Evolutionary conservation across 2,329 filamentous ascomycete species (phyloP).

Genomic region (Calonectria crousiana): DNA sequence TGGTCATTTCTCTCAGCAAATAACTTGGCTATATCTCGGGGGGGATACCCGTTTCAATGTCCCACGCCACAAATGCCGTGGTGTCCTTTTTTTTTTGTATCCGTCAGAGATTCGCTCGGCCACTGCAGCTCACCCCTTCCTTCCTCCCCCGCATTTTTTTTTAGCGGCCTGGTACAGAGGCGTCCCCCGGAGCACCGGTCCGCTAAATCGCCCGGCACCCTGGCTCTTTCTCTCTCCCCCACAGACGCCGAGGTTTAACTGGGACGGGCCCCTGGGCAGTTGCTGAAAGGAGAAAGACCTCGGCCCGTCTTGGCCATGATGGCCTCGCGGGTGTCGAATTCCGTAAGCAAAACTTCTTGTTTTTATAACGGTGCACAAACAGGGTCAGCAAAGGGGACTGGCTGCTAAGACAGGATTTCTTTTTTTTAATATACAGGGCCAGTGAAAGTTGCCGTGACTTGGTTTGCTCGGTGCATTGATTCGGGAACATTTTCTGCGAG

Average conservation of each 20-base stretch:
- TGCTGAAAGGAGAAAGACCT: conserved; percentile 1
- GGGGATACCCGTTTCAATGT: not conserved
- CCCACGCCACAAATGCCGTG: not conserved
- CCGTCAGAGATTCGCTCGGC: not conserved
- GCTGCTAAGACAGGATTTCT: no score
- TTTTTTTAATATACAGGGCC: not conserved
- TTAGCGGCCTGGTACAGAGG: not conserved
- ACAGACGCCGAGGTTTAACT: not conserved
- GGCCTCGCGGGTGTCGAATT: conserved; percentile 3
- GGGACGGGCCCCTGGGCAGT: not conserved
- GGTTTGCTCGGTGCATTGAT: not conserved
- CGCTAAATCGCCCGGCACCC: not conserved
- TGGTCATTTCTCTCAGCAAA: not conserved
- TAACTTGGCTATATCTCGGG: not conserved
- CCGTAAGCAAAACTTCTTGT: not conserved
- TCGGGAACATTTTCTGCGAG: not conserved
- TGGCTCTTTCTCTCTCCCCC: not conserved
- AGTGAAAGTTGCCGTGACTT: not conserved
- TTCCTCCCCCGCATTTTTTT: not conserved
- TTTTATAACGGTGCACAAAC: not conserved
- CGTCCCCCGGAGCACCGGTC: conserved; percentile 10
- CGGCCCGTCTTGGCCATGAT: not conserved
- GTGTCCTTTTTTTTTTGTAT: not conserved
- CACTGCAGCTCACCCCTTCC: not conserved
- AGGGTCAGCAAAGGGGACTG: not conserved